These are phyloP conservation scores for Penstemon eatonii DNA, from an alignment of 257 asterid genomes.

Conservation along the genomic window DNA sequence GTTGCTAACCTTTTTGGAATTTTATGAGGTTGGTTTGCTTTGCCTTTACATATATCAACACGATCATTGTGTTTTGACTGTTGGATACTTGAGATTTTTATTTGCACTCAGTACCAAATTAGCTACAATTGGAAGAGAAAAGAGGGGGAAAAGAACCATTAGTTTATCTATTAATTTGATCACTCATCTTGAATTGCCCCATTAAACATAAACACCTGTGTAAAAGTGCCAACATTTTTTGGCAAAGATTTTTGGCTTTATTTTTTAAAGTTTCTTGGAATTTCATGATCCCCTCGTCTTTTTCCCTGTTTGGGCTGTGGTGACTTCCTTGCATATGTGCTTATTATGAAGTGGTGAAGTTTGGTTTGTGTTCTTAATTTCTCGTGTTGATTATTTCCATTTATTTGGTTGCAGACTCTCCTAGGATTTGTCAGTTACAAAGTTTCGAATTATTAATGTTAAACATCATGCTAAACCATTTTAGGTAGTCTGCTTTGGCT, in stretches of 20 bases:
- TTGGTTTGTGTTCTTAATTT: constrained; percentile 16
- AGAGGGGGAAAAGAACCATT: background rate
- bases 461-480: no score
- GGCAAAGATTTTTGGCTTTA: background rate
- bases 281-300: background rate
- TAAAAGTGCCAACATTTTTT: background rate
- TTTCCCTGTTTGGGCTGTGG: background rate
- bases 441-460: no score
- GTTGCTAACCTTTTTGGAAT: constrained; percentile 86
- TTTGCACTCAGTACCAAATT: background rate
- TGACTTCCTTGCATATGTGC: background rate
- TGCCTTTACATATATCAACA: background rate
- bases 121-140: background rate
- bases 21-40: constrained; percentile 69
- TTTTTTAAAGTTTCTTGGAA: background rate
- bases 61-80: background rate
- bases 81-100: background rate
- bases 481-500: no score
- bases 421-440: constrained; percentile 71
- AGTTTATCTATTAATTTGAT: background rate
- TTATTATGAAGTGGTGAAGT: constrained; percentile 13
- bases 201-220: background rate
- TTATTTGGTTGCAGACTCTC: constrained; percentile 65
- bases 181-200: background rate
- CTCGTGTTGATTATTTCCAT: constrained; percentile 12